Conservation (phyloP, 139 green algal species). For the Trebouxia sp. region DNA sequence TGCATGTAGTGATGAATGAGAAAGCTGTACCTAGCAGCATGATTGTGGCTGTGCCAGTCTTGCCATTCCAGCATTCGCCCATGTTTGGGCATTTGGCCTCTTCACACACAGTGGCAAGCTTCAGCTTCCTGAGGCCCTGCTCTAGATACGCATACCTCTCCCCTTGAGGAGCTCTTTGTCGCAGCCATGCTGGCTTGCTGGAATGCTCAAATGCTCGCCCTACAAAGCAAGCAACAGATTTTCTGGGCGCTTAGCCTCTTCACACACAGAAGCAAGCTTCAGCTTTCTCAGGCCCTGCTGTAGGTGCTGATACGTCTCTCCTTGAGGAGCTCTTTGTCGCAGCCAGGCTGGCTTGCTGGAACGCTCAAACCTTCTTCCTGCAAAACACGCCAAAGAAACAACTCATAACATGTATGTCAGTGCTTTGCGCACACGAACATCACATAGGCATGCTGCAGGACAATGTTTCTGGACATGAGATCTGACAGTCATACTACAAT, state of each 20-base stretch:
- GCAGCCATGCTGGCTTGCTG: slow-evolving; percentile 93
- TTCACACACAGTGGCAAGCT: slow-evolving; percentile 90
- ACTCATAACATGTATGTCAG: too few relatives aligned
- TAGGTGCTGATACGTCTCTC: slow-evolving; percentile 83
- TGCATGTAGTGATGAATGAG: background rate
- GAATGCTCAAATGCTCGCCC: background rate
- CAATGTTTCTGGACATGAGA: slow-evolving; percentile 84
- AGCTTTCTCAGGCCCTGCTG: slow-evolving; percentile 73
- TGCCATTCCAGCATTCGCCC: slow-evolving; percentile 88
- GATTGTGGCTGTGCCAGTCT: slow-evolving; percentile 76
- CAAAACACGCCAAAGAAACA: background rate
- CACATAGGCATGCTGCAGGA: too few relatives aligned
- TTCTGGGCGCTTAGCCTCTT: slow-evolving; percentile 91
- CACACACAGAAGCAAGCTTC: slow-evolving; percentile 88
- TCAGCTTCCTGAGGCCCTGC: slow-evolving; percentile 70
- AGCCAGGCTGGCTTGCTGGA: slow-evolving; percentile 93
- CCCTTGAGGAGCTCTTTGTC: slow-evolving; percentile 90
- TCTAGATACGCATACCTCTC: slow-evolving; percentile 84
- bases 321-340: slow-evolving; percentile 89
- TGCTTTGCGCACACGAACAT: too few relatives aligned
- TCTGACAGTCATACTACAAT: too few relatives aligned
- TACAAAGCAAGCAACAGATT: background rate
- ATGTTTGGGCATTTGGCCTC: slow-evolving; percentile 94
- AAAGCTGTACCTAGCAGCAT: slow-evolving; percentile 75
- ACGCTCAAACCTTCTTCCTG: background rate